A percentile compares a stretch with the other conserved stretches of the same genome.
phyloP scores from a whole-genome alignment of 2,329 filamentous ascomycete species.

The Leptographium radiaticola region DNA sequence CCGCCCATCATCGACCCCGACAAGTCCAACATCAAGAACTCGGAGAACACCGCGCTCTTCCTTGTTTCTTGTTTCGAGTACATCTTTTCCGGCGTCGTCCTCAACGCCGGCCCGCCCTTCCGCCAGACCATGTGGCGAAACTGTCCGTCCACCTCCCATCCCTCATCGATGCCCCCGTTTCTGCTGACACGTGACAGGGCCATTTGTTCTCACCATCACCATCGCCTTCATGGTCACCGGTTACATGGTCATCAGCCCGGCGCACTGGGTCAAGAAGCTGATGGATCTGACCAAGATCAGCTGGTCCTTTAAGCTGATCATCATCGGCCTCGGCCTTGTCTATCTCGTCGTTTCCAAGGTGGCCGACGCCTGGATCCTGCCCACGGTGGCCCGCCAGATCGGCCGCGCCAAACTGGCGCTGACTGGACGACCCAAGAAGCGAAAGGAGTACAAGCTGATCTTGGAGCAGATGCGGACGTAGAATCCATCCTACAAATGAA shows the following conservation, averaged over 20 bases:
- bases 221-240: slow-evolving; percentile 52
- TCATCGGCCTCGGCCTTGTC: slow-evolving; percentile 55
- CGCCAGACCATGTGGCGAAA: slow-evolving; percentile 69
- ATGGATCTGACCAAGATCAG: slow-evolving; percentile 83
- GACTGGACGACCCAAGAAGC: slow-evolving; percentile 53
- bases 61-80: slow-evolving; percentile 89
- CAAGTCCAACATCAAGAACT: slow-evolving; percentile 78
- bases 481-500: neutral
- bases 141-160: slow-evolving; percentile 36
- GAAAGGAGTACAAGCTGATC: slow-evolving; percentile 81
- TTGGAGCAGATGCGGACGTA: slow-evolving; percentile 47
- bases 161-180: neutral
- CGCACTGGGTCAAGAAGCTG: slow-evolving; percentile 50
- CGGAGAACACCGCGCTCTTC: slow-evolving; percentile 86
- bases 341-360: slow-evolving; percentile 59
- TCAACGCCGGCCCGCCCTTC: slow-evolving; percentile 87
- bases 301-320: slow-evolving; percentile 55
- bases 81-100: slow-evolving; percentile 74
- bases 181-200: slow-evolving; percentile 38
- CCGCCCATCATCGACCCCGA: slow-evolving; percentile 66
- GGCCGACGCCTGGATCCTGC: slow-evolving; percentile 60
- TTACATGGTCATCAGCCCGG: slow-evolving; percentile 72
- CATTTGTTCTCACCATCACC: slow-evolving; percentile 68
- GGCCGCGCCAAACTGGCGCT: slow-evolving; percentile 48
- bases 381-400: slow-evolving; percentile 51